Evolutionary conservation across 2,329 filamentous ascomycete species (phyloP).

Genomic region (Penicillium sp.): DNA sequence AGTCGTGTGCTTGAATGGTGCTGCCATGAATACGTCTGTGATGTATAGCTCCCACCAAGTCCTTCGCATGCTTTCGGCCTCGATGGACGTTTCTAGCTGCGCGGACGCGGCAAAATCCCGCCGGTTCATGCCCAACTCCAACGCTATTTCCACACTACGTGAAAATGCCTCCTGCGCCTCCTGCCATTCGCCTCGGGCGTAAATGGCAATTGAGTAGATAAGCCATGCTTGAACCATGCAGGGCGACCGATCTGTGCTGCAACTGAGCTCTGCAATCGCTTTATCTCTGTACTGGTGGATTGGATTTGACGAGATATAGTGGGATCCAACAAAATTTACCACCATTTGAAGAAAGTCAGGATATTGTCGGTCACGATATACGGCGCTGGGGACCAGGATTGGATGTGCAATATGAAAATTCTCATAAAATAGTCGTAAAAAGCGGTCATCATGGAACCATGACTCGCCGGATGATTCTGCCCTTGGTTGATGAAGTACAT

Average conservation of each 20-base stretch:
- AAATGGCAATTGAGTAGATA: constrained; percentile 37
- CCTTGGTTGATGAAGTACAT: constrained; percentile 12
- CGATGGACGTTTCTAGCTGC: constrained; percentile 52
- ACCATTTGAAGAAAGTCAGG: constrained; percentile 49
- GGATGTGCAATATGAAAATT: constrained; percentile 56
- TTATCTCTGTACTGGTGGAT: constrained; percentile 27
- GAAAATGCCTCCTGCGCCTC: constrained; percentile 49
- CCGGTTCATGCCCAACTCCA: constrained; percentile 73
- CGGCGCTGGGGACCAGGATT: constrained; percentile 50
- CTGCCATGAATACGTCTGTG: constrained; percentile 76
- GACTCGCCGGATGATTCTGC: constrained; percentile 17
- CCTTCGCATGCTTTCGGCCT: constrained; percentile 79
- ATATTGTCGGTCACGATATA: constrained; percentile 42
- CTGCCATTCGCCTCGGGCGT: constrained; percentile 34
- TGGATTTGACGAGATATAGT: constrained; percentile 44
- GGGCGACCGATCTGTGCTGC: constrained; percentile 26
- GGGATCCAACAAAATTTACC: constrained; percentile 54
- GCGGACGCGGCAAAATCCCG: constrained; percentile 53
- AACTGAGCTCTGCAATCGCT: constrained; percentile 24
- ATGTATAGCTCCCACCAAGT: constrained; percentile 86
- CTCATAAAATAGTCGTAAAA: constrained; percentile 52
- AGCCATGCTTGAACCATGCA: constrained; percentile 41
- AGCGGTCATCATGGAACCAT: constrained; percentile 29
- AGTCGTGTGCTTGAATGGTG: constrained; percentile 49
- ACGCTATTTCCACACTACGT: constrained; percentile 66